These are phyloP conservation scores for Fusarium compactum DNA, from an alignment of 2,329 filamentous ascomycete genomes.

Conservation along the genomic window DNA sequence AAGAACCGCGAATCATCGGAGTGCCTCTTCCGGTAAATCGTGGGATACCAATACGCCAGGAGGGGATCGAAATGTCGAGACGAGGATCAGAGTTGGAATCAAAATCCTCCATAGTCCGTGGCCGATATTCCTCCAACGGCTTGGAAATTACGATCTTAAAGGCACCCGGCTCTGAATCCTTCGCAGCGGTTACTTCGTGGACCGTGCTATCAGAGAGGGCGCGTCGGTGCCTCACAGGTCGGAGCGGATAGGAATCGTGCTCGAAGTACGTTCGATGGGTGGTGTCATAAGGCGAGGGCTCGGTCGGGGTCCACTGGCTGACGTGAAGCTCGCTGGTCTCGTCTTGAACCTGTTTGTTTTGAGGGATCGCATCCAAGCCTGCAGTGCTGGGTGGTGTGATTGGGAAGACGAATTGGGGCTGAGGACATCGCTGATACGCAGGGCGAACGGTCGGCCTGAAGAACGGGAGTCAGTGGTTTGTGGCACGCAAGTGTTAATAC, in stretches of 20 bases:
- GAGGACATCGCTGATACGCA: slow-evolving; percentile 70
- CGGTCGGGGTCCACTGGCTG: slow-evolving; percentile 59
- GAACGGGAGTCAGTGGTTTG: slow-evolving; percentile 38
- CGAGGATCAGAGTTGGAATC: slow-evolving; percentile 61
- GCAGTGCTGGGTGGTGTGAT: slow-evolving; percentile 71
- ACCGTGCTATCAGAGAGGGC: slow-evolving; percentile 83
- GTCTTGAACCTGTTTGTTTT: slow-evolving; percentile 44
- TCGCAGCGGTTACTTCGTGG: slow-evolving; percentile 69
- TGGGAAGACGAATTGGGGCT: slow-evolving; percentile 71
- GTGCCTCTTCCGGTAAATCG: slow-evolving; percentile 83
- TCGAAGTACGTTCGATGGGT: slow-evolving; percentile 50
- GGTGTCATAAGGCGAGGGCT: slow-evolving; percentile 53
- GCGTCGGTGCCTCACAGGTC: slow-evolving; percentile 63
- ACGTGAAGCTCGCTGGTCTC: slow-evolving; percentile 48
- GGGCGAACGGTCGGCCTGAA: slow-evolving; percentile 71
- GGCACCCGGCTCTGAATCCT: slow-evolving; percentile 71
- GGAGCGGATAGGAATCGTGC: slow-evolving; percentile 32
- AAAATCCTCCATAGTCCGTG: slow-evolving; percentile 72
- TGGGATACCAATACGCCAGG: slow-evolving; percentile 85
- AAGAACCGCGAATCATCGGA: slow-evolving; percentile 82
- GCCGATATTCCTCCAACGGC: slow-evolving; percentile 68
- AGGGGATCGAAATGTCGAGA: slow-evolving; percentile 82
- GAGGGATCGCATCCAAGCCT: slow-evolving; percentile 62
- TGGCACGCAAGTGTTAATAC: slow-evolving; percentile 31
- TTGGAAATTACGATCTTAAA: slow-evolving; percentile 86